Conservation (phyloP, 495 filamentous ascomycete species). For the Corynascus novoguineensis region DNA sequence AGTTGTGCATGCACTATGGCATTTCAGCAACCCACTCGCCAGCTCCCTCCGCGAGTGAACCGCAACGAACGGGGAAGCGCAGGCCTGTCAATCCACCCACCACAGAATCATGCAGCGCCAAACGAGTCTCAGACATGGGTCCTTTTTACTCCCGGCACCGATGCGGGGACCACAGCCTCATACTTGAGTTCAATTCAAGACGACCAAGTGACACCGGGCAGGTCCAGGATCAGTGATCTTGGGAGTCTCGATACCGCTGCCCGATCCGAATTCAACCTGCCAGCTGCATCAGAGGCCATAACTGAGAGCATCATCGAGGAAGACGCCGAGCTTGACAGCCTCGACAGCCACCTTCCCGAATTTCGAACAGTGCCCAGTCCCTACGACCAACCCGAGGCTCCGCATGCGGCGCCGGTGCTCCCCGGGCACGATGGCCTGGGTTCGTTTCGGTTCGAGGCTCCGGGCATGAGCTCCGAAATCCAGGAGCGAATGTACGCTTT, state of each 20-base stretch:
- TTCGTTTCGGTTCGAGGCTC: constrained; percentile 55
- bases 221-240: constrained; percentile 76
- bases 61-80: constrained; percentile 39
- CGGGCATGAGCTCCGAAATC: constrained; percentile 40
- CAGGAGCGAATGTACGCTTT: constrained; percentile 83
- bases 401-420: constrained; percentile 54
- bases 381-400: constrained; percentile 32
- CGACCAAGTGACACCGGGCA: constrained; percentile 64
- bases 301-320: constrained; percentile 56
- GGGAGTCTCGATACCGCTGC: constrained; percentile 70
- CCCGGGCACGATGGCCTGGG: constrained; percentile 91
- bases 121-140: constrained; percentile 92
- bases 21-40: constrained; percentile 70
- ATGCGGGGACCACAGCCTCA: constrained; percentile 57
- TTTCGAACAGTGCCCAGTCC: constrained; percentile 64
- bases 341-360: constrained; percentile 82
- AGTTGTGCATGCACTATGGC: constrained; percentile 67
- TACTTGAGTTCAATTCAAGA: constrained; percentile 67
- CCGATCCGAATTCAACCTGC: constrained; percentile 41
- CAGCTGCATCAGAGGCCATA: constrained; percentile 39
- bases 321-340: constrained; percentile 79
- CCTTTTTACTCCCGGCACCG: constrained; percentile 75
- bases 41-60: constrained; percentile 50
- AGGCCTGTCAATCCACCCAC: constrained; percentile 39
- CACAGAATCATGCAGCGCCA: constrained; percentile 33